phyloP scores from a whole-genome alignment of 345 rosid species.

The Eutrema yunnanense region DNA sequence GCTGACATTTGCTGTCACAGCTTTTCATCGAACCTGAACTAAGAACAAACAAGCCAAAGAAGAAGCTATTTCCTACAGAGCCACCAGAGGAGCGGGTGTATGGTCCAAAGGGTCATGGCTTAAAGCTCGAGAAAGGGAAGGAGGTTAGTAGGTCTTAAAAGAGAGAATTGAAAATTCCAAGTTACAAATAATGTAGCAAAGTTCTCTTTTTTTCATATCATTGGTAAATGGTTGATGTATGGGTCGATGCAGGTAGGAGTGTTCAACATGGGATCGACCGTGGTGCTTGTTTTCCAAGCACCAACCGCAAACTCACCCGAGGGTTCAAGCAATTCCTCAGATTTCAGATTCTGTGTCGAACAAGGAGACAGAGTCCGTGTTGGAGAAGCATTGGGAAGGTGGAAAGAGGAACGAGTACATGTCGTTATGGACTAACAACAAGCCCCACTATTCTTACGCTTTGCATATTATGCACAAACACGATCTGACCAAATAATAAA shows the following conservation, averaged over 20 bases:
- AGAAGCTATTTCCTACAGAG: slow-evolving; percentile 49
- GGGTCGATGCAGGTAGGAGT: slow-evolving; percentile 54
- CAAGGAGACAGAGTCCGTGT: slow-evolving; percentile 66
- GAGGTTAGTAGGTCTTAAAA: slow-evolving; percentile 45
- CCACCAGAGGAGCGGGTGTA: slow-evolving; percentile 70
- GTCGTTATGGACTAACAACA: neutral
- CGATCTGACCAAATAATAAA: neutral
- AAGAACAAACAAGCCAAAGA: slow-evolving; percentile 66
- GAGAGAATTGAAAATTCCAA: neutral
- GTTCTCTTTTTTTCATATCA: neutral
- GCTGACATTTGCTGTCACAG: slow-evolving; percentile 35
- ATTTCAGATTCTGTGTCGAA: slow-evolving; percentile 52
- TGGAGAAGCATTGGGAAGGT: slow-evolving; percentile 76
- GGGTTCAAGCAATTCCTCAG: slow-evolving; percentile 35
- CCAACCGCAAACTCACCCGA: slow-evolving; percentile 41
- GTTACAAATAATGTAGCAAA: neutral
- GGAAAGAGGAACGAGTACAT: slow-evolving; percentile 36
- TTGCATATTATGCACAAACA: neutral
- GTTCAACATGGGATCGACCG: slow-evolving; percentile 93
- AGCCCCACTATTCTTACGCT: neutral
- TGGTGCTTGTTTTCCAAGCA: slow-evolving; percentile 89
- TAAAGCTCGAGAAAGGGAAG: slow-evolving; percentile 69
- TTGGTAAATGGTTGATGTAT: neutral
- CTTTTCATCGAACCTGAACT: slow-evolving; percentile 86
- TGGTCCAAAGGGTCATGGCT: slow-evolving; percentile 69